phyloP scores from a whole-genome alignment of 2,329 filamentous ascomycete genomes.

The Beauveria scarabaeidicola region DNA sequence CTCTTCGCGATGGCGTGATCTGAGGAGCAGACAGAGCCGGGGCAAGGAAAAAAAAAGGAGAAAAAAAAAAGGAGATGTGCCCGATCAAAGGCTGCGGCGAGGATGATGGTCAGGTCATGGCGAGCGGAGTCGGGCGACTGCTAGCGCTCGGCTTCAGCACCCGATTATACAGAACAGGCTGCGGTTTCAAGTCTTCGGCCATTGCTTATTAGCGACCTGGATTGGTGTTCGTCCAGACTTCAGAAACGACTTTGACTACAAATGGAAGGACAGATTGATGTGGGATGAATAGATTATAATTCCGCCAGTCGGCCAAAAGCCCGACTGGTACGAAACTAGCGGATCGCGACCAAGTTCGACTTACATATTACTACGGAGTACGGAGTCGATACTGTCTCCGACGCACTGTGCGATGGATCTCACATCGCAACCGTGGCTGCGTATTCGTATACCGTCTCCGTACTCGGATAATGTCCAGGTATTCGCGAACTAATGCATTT shows the following conservation, averaged over 20 bases:
- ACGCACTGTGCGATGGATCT: too few species aligned
- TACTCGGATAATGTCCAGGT: too few species aligned
- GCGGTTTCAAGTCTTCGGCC: neutral
- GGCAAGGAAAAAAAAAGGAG: neutral
- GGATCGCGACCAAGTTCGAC: neutral
- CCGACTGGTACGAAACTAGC: neutral
- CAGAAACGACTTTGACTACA: neutral
- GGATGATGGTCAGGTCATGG: neutral
- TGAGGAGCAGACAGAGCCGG: neutral
- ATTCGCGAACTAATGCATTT: too few species aligned
- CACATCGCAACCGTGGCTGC: too few species aligned
- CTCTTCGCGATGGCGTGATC: neutral
- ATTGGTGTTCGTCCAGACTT: neutral
- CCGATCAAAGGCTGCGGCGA: neutral
- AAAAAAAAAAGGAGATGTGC: neutral
- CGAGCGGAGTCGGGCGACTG: neutral
- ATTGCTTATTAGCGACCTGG: neutral
- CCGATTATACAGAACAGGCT: neutral
- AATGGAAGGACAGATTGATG: neutral
- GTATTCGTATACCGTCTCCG: too few species aligned
- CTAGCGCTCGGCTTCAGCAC: constrained; percentile 7
- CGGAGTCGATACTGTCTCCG: too few species aligned
- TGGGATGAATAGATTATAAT: neutral
- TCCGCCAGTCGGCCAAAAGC: neutral
- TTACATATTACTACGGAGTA: too few species aligned